Evolutionary conservation across 2,329 filamentous ascomycete genomes (phyloP), one percentile per base, ranked within the genome.

Genomic region (Neofusicoccum umdonicola): DNA sequence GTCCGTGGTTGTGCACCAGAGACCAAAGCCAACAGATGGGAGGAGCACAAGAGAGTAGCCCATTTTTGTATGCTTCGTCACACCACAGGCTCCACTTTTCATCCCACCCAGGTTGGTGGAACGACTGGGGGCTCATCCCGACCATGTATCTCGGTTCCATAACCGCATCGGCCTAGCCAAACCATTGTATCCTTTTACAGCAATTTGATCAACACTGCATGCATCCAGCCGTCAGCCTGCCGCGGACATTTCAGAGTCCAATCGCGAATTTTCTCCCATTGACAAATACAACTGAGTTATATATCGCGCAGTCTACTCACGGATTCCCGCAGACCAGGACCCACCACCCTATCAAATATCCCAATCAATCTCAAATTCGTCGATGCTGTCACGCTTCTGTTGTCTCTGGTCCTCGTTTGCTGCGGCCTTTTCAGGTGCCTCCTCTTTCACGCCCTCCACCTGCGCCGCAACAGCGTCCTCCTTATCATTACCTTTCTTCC

Each of bases 351-450:
- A n/a, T 60, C 42, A 60, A 47, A 47, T 37, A 15, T 47, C 41
- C 56, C 56, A 60, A 17, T 60, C 56, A 35, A 60, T 60, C 31
- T 60, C 56, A 22, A 60, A 60, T 15, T 47, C 56, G 3, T 60
- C 54, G 22, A 31, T 31, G 27, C 39, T 44, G 19, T 58, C 27
- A 9, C n/a, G 22, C 7, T 47, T 13, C 8, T 15, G 9, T 47
- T 45, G 27, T 41, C 47, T 34, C 15, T 2, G 31, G 2, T 27
- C 22, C 39, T 57, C 15, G 8, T 34, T 31, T 17, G n/a, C 6
- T 4, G 2, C 13, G 11, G 6, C 5, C 34, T 54, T 1, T 17
- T 34, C 22, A n/a, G 2, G 8, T 8, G 13, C 17, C 34, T 12
- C 39, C 15, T 35, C 22, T 2, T 17, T 34, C 12, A 15, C 34